Conservation (phyloP, 192 early-diverging fungal species). For the Podila minutissima region DNA sequence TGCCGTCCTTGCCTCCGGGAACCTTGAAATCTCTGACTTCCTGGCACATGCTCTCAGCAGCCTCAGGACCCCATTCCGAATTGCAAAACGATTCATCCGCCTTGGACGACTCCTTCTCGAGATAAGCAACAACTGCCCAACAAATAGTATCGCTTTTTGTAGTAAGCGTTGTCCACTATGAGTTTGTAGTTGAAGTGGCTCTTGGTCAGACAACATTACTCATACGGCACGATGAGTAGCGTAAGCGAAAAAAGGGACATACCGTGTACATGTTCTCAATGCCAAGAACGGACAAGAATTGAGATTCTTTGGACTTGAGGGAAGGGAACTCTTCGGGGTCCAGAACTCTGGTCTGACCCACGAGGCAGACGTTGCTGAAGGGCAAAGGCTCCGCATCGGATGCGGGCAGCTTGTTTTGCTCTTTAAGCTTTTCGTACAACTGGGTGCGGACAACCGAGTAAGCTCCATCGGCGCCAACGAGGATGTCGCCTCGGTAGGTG, state of each 20-base stretch:
- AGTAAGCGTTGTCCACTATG: not conserved
- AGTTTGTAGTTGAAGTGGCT: too few species aligned
- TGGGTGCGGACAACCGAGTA: not conserved
- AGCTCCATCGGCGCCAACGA: not conserved
- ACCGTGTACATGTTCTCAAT: not conserved
- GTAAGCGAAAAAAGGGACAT: not conserved
- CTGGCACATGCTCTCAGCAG: not conserved
- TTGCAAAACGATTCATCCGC: not conserved
- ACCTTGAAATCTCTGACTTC: not conserved
- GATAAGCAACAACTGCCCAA: not conserved
- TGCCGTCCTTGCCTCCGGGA: not conserved
- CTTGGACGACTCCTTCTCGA: not conserved
- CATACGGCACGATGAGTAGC: too few species aligned
- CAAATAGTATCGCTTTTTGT: not conserved
- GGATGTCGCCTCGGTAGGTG: not conserved
- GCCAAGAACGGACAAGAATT: not conserved
- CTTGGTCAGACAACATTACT: too few species aligned
- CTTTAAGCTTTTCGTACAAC: too few species aligned
- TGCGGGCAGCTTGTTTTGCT: not conserved
- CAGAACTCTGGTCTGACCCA: too few species aligned
- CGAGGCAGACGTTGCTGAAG: not conserved
- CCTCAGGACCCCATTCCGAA: slow-evolving; percentile 5
- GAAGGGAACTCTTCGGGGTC: not conserved
- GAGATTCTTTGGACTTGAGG: not conserved
- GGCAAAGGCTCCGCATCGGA: not conserved